Conservation (phyloP, 2,329 filamentous ascomycete species). For the Helotiales sp. region DNA sequence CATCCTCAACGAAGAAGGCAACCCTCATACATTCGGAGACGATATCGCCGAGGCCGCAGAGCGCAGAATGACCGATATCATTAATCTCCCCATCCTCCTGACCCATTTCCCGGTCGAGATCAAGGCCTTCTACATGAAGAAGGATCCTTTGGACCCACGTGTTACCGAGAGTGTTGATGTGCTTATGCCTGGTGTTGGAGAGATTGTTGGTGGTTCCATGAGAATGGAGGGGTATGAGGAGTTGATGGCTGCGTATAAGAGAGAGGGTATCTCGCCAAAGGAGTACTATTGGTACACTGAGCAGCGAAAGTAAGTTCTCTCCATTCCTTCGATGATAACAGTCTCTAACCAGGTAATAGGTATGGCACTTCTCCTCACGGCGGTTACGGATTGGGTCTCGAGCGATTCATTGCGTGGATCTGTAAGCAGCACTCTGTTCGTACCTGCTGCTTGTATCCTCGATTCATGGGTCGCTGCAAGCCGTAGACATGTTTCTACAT, state of each 20-base stretch:
- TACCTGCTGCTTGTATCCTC: conserved; percentile 75
- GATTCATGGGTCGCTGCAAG: conserved; percentile 82
- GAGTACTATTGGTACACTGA: conserved; percentile 98
- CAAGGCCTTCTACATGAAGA: conserved; percentile 99
- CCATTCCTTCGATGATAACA: background rate
- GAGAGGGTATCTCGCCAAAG: conserved; percentile 81
- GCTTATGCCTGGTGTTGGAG: conserved; percentile 89
- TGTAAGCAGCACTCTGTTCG: conserved; percentile 68
- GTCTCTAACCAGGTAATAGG: conserved; percentile 48
- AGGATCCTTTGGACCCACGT: conserved; percentile 75
- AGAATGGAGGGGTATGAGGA: conserved; percentile 92
- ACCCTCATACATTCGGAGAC: conserved; percentile 90
- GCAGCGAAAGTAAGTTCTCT: conserved; percentile 80
- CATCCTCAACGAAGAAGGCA: conserved; percentile 90
- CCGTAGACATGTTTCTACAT: conserved; percentile 54
- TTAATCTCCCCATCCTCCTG: conserved; percentile 93
- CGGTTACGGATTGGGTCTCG: conserved; percentile 86
- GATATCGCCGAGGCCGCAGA: conserved; percentile 98
- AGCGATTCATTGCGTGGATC: conserved; percentile 73
- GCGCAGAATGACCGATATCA: conserved; percentile 94
- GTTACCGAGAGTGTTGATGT: conserved; percentile 93
- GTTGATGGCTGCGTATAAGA: conserved; percentile 84
- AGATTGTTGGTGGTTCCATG: conserved; percentile 97
- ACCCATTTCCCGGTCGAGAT: conserved; percentile 97
- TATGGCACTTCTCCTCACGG: conserved; percentile 87